These are phyloP conservation scores for Irpex sp. DNA, from an alignment of 1,284 basidiomycete genomes.

Conservation along the genomic window DNA sequence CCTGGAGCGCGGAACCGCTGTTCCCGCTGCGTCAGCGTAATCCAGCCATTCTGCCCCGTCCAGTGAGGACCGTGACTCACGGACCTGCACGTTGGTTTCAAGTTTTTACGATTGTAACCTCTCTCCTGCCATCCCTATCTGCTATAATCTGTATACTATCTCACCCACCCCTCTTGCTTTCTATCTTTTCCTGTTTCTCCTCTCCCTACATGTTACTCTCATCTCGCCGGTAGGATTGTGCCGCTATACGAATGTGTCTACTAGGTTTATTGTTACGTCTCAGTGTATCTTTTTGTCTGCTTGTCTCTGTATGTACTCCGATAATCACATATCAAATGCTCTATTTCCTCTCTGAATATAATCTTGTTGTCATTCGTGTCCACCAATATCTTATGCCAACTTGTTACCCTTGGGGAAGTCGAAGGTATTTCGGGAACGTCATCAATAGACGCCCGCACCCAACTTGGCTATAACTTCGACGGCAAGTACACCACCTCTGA, in stretches of 20 bases:
- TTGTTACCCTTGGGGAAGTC: too few species aligned
- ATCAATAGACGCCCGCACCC: too few species aligned
- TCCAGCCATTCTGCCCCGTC: background rate
- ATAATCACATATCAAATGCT: too few species aligned
- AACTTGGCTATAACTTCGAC: too few species aligned
- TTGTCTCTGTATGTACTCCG: background rate
- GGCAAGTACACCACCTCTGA: background rate
- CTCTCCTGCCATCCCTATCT: background rate
- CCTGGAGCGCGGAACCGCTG: slow-evolving; percentile 29
- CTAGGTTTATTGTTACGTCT: background rate
- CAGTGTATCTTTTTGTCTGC: background rate
- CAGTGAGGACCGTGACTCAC: background rate
- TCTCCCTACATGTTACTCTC: background rate
- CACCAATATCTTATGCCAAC: too few species aligned
- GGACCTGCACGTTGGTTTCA: background rate
- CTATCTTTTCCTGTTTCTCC: background rate
- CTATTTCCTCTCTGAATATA: too few species aligned
- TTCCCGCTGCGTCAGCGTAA: slow-evolving; percentile 13
- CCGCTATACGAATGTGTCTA: background rate
- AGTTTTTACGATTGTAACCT: too few species aligned
- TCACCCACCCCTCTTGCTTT: background rate
- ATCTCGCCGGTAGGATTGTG: background rate
- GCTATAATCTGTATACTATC: background rate
- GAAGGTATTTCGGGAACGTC: too few species aligned
- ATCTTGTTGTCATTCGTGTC: too few species aligned